A percentile compares a stretch with the other conserved stretches of the same genome.
Evolutionary conservation across 2,329 filamentous ascomycete species (phyloP).

Genomic region (Phyllosticta citriasiana): DNA sequence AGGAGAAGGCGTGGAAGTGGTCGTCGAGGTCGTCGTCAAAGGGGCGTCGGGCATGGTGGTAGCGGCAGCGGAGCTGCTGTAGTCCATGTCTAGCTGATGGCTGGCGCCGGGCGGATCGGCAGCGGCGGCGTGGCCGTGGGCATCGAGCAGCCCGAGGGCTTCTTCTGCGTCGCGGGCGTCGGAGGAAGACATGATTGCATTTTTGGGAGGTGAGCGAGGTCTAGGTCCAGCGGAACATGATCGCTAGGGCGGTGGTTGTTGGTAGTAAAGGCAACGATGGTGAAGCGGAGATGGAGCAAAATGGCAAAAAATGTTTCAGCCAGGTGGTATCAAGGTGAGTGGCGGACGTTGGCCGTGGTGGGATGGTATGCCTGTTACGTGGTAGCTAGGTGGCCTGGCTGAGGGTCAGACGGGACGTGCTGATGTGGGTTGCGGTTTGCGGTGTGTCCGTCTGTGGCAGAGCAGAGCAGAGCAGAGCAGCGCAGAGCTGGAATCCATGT

Average conservation of each 20-base stretch:
- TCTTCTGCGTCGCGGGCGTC: slow-evolving; percentile 10
- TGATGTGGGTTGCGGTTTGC: neutral
- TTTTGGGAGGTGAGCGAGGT: neutral
- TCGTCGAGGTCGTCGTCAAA: neutral
- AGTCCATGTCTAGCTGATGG: neutral
- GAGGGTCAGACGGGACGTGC: neutral
- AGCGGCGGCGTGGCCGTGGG: slow-evolving; percentile 6
- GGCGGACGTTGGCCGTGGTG: neutral
- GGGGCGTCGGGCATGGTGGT: neutral
- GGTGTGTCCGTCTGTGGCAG: neutral
- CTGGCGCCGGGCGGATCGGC: neutral
- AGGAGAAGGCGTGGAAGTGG: neutral
- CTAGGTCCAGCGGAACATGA: neutral
- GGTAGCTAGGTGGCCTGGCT: neutral
- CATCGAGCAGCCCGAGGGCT: slow-evolving; percentile 5
- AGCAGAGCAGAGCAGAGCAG: neutral
- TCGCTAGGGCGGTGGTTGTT: neutral
- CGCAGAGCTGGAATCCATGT: neutral
- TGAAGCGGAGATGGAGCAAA: neutral
- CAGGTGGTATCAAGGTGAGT: neutral
- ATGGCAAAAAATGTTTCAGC: neutral
- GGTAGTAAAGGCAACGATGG: neutral
- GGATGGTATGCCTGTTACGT: neutral
- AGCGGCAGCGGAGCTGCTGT: neutral
- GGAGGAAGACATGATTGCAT: slow-evolving; percentile 8